Evolutionary conservation across 257 asterid genomes (phyloP).

Genomic region (Solanum peruvianum): DNA sequence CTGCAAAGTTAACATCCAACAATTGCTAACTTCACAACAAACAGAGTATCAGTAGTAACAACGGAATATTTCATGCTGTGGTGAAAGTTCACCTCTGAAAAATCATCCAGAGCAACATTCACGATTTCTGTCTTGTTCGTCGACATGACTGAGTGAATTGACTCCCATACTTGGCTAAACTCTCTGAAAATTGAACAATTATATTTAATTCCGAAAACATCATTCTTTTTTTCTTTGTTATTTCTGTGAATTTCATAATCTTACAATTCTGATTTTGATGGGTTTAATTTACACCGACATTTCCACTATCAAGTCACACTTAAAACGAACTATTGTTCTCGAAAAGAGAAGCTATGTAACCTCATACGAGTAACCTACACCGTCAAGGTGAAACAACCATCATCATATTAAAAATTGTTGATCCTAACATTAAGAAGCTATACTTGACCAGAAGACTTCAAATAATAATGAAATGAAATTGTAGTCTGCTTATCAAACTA

Average conservation of each 20-base stretch:
- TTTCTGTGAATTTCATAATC: not conserved
- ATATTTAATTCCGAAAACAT: not conserved
- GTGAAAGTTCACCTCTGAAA: constrained; percentile 49
- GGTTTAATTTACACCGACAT: not conserved
- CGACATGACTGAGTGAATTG: constrained; percentile 67
- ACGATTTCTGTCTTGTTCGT: constrained; percentile 68
- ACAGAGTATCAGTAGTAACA: not conserved
- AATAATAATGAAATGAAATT: not conserved
- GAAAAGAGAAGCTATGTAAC: not conserved
- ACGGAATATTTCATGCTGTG: not conserved
- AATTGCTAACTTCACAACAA: not conserved
- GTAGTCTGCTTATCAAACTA: not conserved
- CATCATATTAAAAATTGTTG: not conserved
- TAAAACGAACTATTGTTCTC: not conserved
- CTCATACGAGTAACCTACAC: not conserved
- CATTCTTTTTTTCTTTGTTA: not conserved
- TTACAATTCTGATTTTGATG: not conserved
- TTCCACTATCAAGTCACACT: not conserved
- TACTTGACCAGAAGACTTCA: not conserved
- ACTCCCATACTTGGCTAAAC: constrained; percentile 41
- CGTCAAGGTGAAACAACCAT: not conserved
- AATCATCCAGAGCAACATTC: constrained; percentile 69
- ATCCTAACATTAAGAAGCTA: not conserved
- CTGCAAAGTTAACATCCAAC: constrained; percentile 19
- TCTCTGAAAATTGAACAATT: constrained; percentile 31